A percentile compares a stretch with the other conserved stretches of the same genome.
phyloP scores from a whole-genome alignment of 768 basidiomycete species.

The Phaeolepiota aurea region DNA sequence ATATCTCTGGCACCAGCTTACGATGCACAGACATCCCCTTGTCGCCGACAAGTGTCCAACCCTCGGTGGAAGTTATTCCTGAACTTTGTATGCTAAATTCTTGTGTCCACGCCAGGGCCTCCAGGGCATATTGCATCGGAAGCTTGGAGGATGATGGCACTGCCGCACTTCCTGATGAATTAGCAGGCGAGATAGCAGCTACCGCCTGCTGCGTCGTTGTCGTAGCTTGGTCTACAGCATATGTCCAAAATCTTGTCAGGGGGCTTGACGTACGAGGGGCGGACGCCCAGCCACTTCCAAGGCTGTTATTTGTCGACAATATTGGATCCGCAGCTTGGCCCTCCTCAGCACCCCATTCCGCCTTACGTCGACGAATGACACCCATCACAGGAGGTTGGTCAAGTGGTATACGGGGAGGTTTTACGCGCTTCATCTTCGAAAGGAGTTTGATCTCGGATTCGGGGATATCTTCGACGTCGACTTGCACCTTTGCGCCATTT shows the following conservation, averaged over 20 bases:
- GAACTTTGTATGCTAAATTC: constrained; percentile 43
- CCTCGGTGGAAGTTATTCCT: constrained; percentile 22
- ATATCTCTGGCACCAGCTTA: constrained; percentile 70
- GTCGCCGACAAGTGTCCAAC: constrained; percentile 74
- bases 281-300: constrained; percentile 35
- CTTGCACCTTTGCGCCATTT: constrained; percentile 76
- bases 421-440: constrained; percentile 77
- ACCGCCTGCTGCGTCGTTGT: constrained; percentile 71
- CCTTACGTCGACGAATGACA: constrained; percentile 57
- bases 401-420: constrained; percentile 79
- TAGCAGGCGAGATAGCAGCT: constrained; percentile 61
- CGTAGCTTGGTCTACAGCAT: constrained; percentile 66
- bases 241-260: constrained; percentile 63
- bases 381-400: constrained; percentile 86
- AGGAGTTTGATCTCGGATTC: constrained; percentile 82
- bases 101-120: constrained; percentile 75
- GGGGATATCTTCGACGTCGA: constrained; percentile 85
- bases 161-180: constrained; percentile 27
- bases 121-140: constrained; percentile 77
- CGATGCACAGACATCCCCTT: constrained; percentile 72
- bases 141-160: constrained; percentile 46
- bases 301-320: constrained; percentile 7
- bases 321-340: constrained; percentile 6
- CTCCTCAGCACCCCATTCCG: constrained; percentile 62
- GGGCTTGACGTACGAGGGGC: constrained; percentile 65